These are phyloP conservation scores for Annulohypoxylon nitens DNA, from an alignment of 495 filamentous ascomycete species.

Conservation along the genomic window DNA sequence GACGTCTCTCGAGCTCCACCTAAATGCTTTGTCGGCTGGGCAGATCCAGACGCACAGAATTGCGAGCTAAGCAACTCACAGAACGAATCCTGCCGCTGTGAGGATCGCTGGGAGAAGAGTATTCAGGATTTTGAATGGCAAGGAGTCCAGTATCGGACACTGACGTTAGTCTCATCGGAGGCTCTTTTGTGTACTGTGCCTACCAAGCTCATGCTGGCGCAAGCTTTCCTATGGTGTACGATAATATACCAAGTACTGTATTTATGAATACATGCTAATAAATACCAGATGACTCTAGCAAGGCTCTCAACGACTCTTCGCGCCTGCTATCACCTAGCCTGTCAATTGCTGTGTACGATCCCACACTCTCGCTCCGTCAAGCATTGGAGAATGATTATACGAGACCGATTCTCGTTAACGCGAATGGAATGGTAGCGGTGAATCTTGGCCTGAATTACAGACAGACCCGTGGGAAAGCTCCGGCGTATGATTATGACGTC, in stretches of 20 bases:
- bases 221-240: slow-evolving; percentile 9
- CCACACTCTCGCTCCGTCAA: neutral
- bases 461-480: slow-evolving; percentile 1
- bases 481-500: slow-evolving; percentile 12
- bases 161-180: slow-evolving; percentile 9
- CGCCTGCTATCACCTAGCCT: slow-evolving; percentile 6
- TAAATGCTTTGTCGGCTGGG: slow-evolving; percentile 12
- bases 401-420: slow-evolving; percentile 7
- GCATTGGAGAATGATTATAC: slow-evolving; percentile 12
- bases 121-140: slow-evolving; percentile 3
- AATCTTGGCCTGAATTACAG: slow-evolving; percentile 11
- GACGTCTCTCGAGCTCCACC: slow-evolving; percentile 3
- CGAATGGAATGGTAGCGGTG: slow-evolving; percentile 3
- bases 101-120: slow-evolving; percentile 1
- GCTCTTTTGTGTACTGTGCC: neutral
- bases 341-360: slow-evolving; percentile 3
- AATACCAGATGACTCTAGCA: slow-evolving; percentile 10
- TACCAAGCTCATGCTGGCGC: slow-evolving; percentile 14
- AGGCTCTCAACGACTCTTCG: slow-evolving; percentile 7
- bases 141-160: neutral
- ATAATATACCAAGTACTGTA: no score
- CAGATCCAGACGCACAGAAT: neutral
- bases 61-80: slow-evolving; percentile 1
- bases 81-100: neutral
- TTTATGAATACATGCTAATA: neutral